phyloP scores from a whole-genome alignment of 306 rosid genomes.

The Prunus armeniaca region DNA sequence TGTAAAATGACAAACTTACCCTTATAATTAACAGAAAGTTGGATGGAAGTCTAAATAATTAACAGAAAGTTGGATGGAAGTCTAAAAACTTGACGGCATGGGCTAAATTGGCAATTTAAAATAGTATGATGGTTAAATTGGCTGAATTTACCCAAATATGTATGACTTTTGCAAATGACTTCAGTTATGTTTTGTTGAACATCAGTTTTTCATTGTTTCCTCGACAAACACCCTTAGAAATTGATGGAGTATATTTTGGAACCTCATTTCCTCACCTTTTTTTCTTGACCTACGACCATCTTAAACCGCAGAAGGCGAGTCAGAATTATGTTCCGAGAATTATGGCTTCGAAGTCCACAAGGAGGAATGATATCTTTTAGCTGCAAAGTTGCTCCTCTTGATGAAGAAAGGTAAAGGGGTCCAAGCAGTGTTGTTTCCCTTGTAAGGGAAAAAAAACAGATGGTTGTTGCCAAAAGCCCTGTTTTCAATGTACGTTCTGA shows the following conservation, averaged over 20 bases:
- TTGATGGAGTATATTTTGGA: slow-evolving; percentile 72
- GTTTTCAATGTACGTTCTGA: background rate
- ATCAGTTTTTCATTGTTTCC: slow-evolving; percentile 16
- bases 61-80: no score
- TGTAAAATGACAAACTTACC: no score
- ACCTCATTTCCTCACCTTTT: slow-evolving; percentile 62
- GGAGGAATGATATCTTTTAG: background rate
- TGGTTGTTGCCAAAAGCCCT: background rate
- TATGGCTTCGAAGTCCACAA: slow-evolving; percentile 59
- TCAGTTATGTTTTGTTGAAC: background rate
- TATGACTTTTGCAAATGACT: no score
- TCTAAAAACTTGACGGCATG: no score
- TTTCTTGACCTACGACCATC: slow-evolving; percentile 51
- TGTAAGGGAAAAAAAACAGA: background rate
- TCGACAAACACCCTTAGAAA: slow-evolving; percentile 34
- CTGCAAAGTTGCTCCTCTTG: background rate
- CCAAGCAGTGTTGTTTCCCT: background rate
- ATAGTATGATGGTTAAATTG: no score
- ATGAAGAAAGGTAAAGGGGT: background rate
- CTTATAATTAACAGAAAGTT: no score
- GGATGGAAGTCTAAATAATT: no score
- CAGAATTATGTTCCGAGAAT: slow-evolving; percentile 53
- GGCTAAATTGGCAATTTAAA: no score
- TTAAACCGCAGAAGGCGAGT: slow-evolving; percentile 47
- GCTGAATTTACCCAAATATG: no score